Base-by-base conservation (phyloP, 1,139 yeast genomes). In the Zygoascus sp. region DNA sequence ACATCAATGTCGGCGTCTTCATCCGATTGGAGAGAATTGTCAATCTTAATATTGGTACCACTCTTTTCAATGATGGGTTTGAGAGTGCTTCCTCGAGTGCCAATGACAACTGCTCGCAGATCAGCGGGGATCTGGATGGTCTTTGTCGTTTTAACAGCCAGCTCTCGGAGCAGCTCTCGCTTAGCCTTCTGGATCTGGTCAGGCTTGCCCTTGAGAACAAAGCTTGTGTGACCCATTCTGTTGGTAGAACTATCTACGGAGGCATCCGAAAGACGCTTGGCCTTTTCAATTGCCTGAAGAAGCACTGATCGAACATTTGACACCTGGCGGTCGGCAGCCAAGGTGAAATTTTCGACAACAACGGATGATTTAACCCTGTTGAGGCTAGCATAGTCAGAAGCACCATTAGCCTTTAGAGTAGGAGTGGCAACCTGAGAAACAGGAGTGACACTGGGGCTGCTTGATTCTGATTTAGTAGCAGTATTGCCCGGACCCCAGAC, bases 221-320 rank as follows among this genome's bases (percentile, higher is more conserved):
- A 88, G 25, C 95, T 87, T 68, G 96, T 82, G 62, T 80, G 81
- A 60, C 84, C 87, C 55, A 79, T 78, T 56, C 77, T 76, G 47
- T 95, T 84, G 49, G 89, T 75, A 46, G 96, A 87, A 51, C 95
- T 85, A 64, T 90, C 96, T 53, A 90, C 79, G 52, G 79, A 77
- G 46, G 90, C 87, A 45, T 74, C 70, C 51, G 84, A 77, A 37
- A 72, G 72, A 52, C 79, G 70, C 64, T 82, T 82, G 58, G 86
- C 78, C 43, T 76, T 68, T 44, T 79, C 73, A 55, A 88, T 72
- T 19, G 60, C 56, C 38, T 57, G 62, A 13, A 58, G 37, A 20
- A 61, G 54, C 28, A 49, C 49, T 20, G 52, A 42, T 5, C 58
- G 51, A 13, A 54, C 57, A 17, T 55, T 53, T 13, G 55, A 51